A percentile compares a stretch with the other conserved stretches of the same genome.
Conservation (phyloP, 1,139 yeast species). For the Saccharomyces hybrid region DNA sequence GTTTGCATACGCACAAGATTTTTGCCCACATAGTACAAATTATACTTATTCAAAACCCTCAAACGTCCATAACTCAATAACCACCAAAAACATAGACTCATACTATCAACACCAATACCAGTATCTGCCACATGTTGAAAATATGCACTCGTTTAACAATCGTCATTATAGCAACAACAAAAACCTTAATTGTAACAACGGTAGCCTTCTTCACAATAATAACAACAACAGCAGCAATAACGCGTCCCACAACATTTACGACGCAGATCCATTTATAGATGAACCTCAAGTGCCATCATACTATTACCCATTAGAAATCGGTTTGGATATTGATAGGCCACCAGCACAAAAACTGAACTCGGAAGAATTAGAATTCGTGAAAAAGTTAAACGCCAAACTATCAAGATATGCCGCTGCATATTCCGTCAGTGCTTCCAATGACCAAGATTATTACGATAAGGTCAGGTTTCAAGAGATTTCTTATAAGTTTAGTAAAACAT, state of each 20-base stretch:
- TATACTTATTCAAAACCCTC: background rate
- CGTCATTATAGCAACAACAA: background rate
- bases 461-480: constrained; percentile 31
- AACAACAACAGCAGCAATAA: background rate
- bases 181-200: background rate
- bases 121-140: background rate
- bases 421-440: constrained; percentile 17
- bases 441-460: constrained; percentile 28
- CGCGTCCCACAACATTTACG: background rate
- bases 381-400: constrained; percentile 15
- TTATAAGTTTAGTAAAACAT: constrained; percentile 29
- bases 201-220: background rate
- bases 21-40: background rate
- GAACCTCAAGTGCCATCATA: constrained; percentile 1
- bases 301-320: constrained; percentile 9
- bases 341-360: constrained; percentile 1
- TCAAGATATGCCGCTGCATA: constrained; percentile 21
- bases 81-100: background rate
- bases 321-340: background rate
- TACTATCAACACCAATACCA: background rate
- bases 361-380: constrained; percentile 15
- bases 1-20: background rate
- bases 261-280: background rate
- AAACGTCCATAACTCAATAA: background rate
- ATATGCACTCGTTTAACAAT: background rate